Conservation (phyloP, 179 eudicot species). For the Carnegiea gigantea region DNA sequence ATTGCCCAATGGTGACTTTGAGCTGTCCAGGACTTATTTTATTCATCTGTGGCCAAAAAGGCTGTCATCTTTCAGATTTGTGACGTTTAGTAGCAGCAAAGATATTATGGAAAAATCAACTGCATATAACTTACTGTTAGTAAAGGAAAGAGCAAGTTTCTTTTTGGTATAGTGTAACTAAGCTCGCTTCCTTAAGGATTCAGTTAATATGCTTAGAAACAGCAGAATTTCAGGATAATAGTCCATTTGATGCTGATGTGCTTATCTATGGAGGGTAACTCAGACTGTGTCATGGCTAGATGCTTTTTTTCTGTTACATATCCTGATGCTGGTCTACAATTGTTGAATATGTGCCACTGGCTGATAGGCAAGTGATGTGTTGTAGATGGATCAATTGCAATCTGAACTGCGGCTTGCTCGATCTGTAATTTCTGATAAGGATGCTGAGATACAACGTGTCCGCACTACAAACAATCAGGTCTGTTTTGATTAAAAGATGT, state of each 20-base stretch:
- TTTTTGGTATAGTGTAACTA: neutral
- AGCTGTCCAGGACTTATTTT: neutral
- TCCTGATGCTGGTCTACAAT: neutral
- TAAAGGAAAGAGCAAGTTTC: neutral
- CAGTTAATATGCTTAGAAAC: neutral
- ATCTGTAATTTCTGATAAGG: constrained; percentile 85
- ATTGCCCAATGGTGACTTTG: neutral
- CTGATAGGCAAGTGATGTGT: neutral
- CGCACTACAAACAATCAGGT: constrained; percentile 93
- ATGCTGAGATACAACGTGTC: constrained; percentile 72
- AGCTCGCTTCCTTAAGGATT: neutral
- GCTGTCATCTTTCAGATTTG: neutral
- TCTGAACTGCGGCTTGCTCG: constrained; percentile 95
- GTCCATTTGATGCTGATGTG: neutral
- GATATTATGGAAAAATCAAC: neutral
- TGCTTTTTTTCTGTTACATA: neutral
- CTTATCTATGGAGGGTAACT: neutral
- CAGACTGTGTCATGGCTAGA: neutral
- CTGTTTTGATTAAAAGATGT: constrained; percentile 1
- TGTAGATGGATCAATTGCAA: constrained; percentile 94
- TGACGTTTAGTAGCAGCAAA: neutral
- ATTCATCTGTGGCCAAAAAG: neutral
- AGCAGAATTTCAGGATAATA: neutral
- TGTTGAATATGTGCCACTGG: neutral
- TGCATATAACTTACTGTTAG: neutral